These are phyloP conservation scores for Starmerella stigmatis DNA, from an alignment of 805 yeast species.

Conservation along the genomic window DNA sequence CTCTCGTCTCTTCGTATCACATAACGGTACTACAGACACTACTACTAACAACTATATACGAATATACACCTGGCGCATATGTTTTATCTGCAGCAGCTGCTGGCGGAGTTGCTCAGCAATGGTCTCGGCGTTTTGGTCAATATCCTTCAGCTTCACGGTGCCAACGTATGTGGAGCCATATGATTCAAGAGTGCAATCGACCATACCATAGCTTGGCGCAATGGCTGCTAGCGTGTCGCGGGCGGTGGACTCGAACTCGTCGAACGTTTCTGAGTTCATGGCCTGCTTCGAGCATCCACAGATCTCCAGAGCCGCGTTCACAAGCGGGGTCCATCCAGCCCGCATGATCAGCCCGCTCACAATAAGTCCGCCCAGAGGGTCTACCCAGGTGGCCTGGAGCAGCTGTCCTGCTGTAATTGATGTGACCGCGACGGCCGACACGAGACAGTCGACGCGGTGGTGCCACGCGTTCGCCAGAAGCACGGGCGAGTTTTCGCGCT, in stretches of 20 bases:
- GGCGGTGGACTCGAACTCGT: conserved; percentile 16
- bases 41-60: conserved; percentile 7
- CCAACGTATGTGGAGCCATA: conserved; percentile 26
- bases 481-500: conserved; percentile 70
- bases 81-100: conserved; percentile 17
- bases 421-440: conserved; percentile 78
- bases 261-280: conserved; percentile 16
- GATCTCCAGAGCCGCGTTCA: conserved; percentile 60
- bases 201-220: conserved; percentile 18
- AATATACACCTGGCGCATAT: conserved; percentile 23
- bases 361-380: conserved; percentile 81
- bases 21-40: background rate
- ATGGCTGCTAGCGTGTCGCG: conserved; percentile 4
- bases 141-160: conserved; percentile 14
- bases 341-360: conserved; percentile 73
- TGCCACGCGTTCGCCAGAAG: conserved; percentile 98
- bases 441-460: conserved; percentile 87
- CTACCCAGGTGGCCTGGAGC: conserved; percentile 70
- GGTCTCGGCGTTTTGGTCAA: conserved; percentile 17
- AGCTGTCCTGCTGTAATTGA: conserved; percentile 81
- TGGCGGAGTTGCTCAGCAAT: conserved; percentile 18
- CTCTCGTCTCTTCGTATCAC: too few relatives aligned
- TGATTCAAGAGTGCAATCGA: conserved; percentile 20
- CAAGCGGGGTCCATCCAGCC: conserved; percentile 73
- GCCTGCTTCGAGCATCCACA: conserved; percentile 43